These are phyloP conservation scores for Epithemia pelagica DNA, from an alignment of 108 stramenopile species.

Conservation along the genomic window DNA sequence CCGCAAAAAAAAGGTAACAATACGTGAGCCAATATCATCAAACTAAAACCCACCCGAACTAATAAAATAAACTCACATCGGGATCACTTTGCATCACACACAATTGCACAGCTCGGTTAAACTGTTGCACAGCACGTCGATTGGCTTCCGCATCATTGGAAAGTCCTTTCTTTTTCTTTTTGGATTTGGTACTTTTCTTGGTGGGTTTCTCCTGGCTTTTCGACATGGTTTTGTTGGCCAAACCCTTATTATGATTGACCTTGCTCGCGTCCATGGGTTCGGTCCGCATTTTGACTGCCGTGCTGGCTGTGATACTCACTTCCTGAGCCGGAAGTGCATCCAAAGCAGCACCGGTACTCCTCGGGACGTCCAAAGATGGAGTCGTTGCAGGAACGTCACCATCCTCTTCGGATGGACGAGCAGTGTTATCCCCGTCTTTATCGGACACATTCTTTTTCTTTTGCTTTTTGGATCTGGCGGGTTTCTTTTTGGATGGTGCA, in stretches of 20 bases:
- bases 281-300: slow-evolving; percentile 62
- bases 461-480: neutral
- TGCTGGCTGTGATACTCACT: slow-evolving; percentile 69
- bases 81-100: slow-evolving; percentile 78
- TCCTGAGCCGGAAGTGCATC: slow-evolving; percentile 61
- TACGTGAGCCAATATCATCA: neutral
- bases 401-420: neutral
- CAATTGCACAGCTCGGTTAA: slow-evolving; percentile 63
- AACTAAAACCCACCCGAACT: neutral
- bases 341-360: slow-evolving; percentile 56
- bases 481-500: neutral
- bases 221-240: neutral
- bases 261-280: slow-evolving; percentile 19
- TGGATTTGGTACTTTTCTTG: slow-evolving; percentile 16
- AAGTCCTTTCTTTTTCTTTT: slow-evolving; percentile 49
- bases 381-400: neutral
- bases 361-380: neutral
- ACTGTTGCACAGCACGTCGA: slow-evolving; percentile 58
- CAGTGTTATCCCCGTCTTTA: too few species aligned
- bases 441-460: too few species aligned
- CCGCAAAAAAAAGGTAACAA: neutral
- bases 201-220: neutral
- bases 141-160: slow-evolving; percentile 64
- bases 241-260: neutral
- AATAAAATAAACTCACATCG: slow-evolving; percentile 21